Conservation (phyloP, 169 alveolate genomes). For the Prorocentrum cordatum region DNA sequence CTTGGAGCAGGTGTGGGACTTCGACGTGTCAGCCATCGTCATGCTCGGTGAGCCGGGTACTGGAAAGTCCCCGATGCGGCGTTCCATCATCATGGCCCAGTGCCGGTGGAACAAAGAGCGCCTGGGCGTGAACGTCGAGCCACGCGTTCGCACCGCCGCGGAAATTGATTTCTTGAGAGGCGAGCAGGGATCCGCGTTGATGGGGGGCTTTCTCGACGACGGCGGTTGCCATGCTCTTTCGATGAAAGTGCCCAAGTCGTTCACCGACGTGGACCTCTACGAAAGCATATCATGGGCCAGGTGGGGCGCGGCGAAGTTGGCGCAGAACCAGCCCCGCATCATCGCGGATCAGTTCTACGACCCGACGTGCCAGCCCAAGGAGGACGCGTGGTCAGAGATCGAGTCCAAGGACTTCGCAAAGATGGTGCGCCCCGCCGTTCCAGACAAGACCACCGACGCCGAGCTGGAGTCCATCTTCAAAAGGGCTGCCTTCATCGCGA, state of each 20-base stretch:
- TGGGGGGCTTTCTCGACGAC: conserved; percentile 27
- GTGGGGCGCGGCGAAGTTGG: conserved; percentile 39
- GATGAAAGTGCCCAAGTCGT: not conserved
- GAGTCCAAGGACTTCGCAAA: not conserved
- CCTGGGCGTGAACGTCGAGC: too few species aligned
- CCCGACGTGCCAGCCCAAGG: not conserved
- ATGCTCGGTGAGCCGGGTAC: conserved; percentile 13
- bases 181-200: not conserved
- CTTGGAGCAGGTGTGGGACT: not conserved
- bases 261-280: not conserved
- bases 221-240: not conserved
- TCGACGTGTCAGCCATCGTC: not conserved
- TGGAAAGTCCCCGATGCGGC: conserved; percentile 6
- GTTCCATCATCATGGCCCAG: conserved; percentile 15
- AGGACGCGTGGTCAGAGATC: not conserved
- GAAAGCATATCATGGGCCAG: conserved; percentile 23
- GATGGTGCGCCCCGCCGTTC: not conserved
- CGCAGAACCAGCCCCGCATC: conserved; percentile 8
- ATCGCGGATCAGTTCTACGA: conserved; percentile 12
- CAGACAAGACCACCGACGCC: not conserved
- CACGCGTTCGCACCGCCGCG: too few species aligned
- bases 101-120: too few species aligned
- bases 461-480: conserved; percentile 17
- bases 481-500: not conserved
- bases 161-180: conserved; percentile 18